Evolutionary conservation across 257 asterid genomes (phyloP).

Genomic region (Solanum corneliomulleri): DNA sequence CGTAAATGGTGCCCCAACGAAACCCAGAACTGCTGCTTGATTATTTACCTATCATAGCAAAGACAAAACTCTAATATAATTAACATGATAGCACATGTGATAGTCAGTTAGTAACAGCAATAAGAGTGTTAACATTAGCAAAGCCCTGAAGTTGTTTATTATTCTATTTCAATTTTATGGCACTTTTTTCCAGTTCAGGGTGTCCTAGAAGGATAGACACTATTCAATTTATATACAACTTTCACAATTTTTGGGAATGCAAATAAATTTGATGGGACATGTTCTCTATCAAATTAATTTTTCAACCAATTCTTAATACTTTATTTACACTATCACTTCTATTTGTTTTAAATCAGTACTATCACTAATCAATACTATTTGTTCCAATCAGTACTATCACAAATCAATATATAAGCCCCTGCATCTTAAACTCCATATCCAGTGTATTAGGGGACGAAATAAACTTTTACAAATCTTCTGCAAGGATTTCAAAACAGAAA

Average conservation of each 20-base stretch:
- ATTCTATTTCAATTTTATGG: neutral
- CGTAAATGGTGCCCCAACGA: constrained; percentile 97
- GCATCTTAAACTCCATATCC: neutral
- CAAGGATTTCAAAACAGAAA: neutral
- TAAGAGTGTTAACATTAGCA: neutral
- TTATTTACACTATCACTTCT: neutral
- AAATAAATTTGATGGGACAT: neutral
- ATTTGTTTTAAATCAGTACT: neutral
- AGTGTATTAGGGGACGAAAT: neutral
- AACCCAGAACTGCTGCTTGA: constrained; percentile 98
- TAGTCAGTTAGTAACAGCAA: neutral
- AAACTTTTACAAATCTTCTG: neutral
- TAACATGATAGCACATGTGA: neutral
- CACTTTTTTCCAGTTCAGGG: neutral
- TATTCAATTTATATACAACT: neutral
- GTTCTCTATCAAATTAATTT: neutral
- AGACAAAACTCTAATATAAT: neutral
- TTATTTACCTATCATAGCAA: constrained; percentile 50
- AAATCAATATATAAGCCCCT: neutral
- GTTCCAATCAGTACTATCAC: neutral
- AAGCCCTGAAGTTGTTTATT: neutral
- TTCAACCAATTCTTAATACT: neutral
- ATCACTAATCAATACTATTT: neutral
- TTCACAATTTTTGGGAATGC: neutral
- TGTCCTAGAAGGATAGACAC: neutral